Base-by-base conservation (phyloP, 106 monocot genomes). In the Xerophyta viscosa region DNA sequence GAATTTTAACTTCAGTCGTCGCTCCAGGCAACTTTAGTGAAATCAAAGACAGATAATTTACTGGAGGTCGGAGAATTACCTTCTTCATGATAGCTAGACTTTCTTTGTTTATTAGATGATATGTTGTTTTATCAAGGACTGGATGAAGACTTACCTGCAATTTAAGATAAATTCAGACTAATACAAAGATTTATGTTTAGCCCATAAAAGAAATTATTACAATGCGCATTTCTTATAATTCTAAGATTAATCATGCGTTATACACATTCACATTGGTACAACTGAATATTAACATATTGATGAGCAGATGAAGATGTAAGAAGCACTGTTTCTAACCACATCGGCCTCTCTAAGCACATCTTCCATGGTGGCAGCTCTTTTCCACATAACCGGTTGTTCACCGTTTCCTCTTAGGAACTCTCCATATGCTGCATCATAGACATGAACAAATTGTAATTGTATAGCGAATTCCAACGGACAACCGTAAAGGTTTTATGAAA, bases 61-160 rank as follows among this genome's bases (percentile, higher is more conserved):
- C 0, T 20, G 15, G 27, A 4, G 25, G 33, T 11, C 14, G 19
- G 14, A 61, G 11, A 3, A 27, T 46, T 56, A 98, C 96, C 90
- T 90, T 98, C 69, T 98, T 98, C 96, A 98, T 98, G 50, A 79
- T 90, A 39, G 86, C 69, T 10, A 98, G 81, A 0, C 82, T 77
- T 30, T 98, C 86, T 48, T 89, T 89, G 77, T 98, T 98, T 56
- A 98, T 89, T 45, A 98, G 73, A 72, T 98, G 96, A 59, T 98
- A 90, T 22, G 96, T 98, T 31, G 96, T 90, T 71, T 98, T 98
- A 59, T 98, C 96, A 67, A 98, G 60, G 22, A 98, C 44, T 31
- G 96, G 96, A 41, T 98, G 96, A 67, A 98, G 89, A 60, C 96
- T 98, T 54, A 98, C 86, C 96, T 98, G 79, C 58, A 67, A 52